A percentile compares a stretch with the other conserved stretches of the same genome.
Evolutionary conservation across 78 protist species (phyloP).

Genomic region (Pelomyxa schiedti): DNA sequence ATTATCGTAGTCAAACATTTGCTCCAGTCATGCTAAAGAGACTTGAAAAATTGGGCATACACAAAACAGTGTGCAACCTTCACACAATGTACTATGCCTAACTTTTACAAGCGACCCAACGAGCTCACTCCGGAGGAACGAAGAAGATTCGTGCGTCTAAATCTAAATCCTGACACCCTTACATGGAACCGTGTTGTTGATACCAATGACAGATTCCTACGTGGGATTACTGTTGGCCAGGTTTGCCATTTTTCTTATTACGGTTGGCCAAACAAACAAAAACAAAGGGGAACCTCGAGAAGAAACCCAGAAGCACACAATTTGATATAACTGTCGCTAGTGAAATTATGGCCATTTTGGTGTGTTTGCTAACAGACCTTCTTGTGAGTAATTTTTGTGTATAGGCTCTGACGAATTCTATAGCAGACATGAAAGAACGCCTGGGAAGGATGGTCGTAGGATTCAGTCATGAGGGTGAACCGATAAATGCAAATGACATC

Average conservation of each 20-base stretch:
- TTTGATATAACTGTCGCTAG: constrained; percentile 94
- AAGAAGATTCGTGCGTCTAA: constrained; percentile 74
- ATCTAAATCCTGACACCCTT: constrained; percentile 84
- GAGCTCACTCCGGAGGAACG: constrained; percentile 60
- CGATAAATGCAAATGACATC: constrained; percentile 88
- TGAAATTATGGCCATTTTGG: constrained; percentile 95
- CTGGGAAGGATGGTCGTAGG: constrained; percentile 65
- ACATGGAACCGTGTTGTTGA: constrained; percentile 89
- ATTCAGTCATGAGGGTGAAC: constrained; percentile 38
- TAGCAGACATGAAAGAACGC: constrained; percentile 73
- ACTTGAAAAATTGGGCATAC: constrained; percentile 74
- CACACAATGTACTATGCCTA: too few relatives aligned
- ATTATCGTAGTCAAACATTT: constrained; percentile 42
- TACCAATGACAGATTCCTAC: constrained; percentile 88
- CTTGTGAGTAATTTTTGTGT: too few relatives aligned
- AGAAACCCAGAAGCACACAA: constrained; percentile 50
- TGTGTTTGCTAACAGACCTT: too few relatives aligned
- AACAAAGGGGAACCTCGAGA: too few relatives aligned
- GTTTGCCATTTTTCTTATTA: too few relatives aligned
- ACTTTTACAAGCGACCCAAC: too few relatives aligned
- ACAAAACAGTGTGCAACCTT: constrained; percentile 39
- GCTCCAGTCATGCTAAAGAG: constrained; percentile 70
- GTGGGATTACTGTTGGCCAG: constrained; percentile 84
- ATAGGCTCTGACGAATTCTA: constrained; percentile 68
- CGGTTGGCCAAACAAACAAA: background rate